Percentiles rank a stretch among this genome's conserved stretches.
Evolutionary conservation across 331 rosid genomes (phyloP).

Genomic region (Arachis monticola): DNA sequence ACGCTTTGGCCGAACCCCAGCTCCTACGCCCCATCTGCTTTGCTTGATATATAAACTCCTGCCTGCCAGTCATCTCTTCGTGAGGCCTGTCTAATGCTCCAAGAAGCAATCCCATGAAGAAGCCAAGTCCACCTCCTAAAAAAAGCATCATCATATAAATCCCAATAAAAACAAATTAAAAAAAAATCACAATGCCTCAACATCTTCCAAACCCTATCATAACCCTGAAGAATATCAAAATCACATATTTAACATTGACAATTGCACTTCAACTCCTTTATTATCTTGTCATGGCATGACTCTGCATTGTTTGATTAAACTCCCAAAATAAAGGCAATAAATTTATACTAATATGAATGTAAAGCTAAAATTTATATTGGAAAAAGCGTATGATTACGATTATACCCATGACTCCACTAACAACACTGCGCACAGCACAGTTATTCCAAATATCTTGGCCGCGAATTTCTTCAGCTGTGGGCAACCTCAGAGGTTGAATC

Average conservation of each 20-base stretch:
- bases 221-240: neutral
- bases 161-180: slow-evolving; percentile 6
- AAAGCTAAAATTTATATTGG: neutral
- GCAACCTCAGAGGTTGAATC: slow-evolving; percentile 78
- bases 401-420: slow-evolving; percentile 94
- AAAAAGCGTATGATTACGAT: neutral
- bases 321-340: slow-evolving; percentile 26
- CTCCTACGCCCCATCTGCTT: slow-evolving; percentile 95
- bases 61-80: slow-evolving; percentile 76
- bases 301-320: neutral
- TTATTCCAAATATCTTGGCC: slow-evolving; percentile 98
- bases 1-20: slow-evolving; percentile 90
- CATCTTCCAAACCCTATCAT: slow-evolving; percentile 17
- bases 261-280: too few species aligned
- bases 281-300: too few species aligned
- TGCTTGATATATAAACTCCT: slow-evolving; percentile 74
- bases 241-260: slow-evolving; percentile 18
- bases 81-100: slow-evolving; percentile 82
- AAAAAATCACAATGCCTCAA: neutral
- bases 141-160: slow-evolving; percentile 30
- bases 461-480: slow-evolving; percentile 82
- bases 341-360: neutral
- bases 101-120: slow-evolving; percentile 86
- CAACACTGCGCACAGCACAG: slow-evolving; percentile 82
- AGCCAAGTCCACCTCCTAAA: slow-evolving; percentile 92